Percentiles rank a stretch among this genome's conserved stretches.
phyloP scores from a whole-genome alignment of 331 rosid genomes.

The Acacia concinna region DNA sequence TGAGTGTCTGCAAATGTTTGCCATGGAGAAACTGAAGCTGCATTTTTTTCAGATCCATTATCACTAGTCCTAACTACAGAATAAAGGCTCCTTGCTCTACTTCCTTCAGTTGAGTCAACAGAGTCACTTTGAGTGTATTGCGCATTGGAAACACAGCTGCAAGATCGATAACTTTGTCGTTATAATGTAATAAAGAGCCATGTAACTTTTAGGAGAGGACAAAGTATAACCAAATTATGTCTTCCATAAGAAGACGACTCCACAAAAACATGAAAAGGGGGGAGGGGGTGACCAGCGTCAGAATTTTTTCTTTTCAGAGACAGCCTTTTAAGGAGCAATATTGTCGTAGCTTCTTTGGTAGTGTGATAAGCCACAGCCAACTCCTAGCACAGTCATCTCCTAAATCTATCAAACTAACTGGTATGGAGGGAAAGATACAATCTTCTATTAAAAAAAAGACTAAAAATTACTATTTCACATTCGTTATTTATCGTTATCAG shows the following conservation, averaged over 20 bases:
- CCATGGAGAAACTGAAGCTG: conserved; percentile 41
- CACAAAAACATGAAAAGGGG: background rate
- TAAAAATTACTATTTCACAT: background rate
- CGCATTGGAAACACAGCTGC: conserved; percentile 57
- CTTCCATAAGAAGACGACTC: background rate
- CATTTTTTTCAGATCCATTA: conserved; percentile 30
- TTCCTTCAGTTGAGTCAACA: conserved; percentile 45
- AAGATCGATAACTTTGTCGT: conserved; percentile 8
- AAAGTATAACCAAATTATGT: background rate
- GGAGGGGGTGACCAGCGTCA: background rate
- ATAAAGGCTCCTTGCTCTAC: conserved; percentile 35
- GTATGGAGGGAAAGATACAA: background rate
- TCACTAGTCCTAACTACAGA: conserved; percentile 17
- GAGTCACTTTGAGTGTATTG: conserved; percentile 37
- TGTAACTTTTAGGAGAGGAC: conserved; percentile 4
- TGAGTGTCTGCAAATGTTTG: conserved; percentile 43
- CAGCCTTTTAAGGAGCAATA: background rate
- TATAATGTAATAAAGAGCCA: conserved; percentile 15
- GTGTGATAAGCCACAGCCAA: background rate
- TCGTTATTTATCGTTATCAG: conserved; percentile 1
- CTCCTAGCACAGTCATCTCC: background rate
- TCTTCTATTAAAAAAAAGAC: background rate
- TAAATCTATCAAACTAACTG: background rate
- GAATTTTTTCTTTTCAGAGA: background rate
- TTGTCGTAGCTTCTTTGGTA: background rate